phyloP scores from a whole-genome alignment of 2,329 filamentous ascomycete species.

The Aquanectria penicillioides region DNA sequence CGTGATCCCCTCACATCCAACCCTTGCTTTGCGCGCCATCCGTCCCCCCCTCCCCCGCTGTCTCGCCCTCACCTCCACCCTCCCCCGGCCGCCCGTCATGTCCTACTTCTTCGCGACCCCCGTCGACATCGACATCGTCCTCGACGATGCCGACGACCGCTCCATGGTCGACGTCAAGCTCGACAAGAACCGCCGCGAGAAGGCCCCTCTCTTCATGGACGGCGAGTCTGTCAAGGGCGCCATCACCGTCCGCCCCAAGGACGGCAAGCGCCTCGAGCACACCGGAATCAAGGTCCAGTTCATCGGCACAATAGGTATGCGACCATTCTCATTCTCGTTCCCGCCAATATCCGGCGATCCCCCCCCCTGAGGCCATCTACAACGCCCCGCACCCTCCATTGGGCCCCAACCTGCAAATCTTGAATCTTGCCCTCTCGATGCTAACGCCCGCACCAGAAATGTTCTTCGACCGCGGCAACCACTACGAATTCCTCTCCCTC shows the following conservation, averaged over 20 bases:
- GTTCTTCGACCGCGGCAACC: slow-evolving; percentile 99
- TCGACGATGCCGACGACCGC: slow-evolving; percentile 93
- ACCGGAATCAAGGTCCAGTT: slow-evolving; percentile 99
- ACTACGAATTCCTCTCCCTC: slow-evolving; percentile 98
- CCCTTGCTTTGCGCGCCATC: neutral
- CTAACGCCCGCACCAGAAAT: slow-evolving; percentile 73
- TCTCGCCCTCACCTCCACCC: neutral
- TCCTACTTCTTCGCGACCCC: slow-evolving; percentile 98
- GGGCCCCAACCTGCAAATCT: neutral
- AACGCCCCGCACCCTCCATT: slow-evolving; percentile 13
- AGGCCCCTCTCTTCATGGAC: slow-evolving; percentile 96
- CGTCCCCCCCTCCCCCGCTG: neutral
- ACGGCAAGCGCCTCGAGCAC: slow-evolving; percentile 97
- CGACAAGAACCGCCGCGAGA: slow-evolving; percentile 97
- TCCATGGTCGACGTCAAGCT: slow-evolving; percentile 97
- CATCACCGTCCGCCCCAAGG: slow-evolving; percentile 94
- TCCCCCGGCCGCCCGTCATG: slow-evolving; percentile 64
- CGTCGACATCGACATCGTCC: slow-evolving; percentile 98
- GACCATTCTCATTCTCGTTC: slow-evolving; percentile 12
- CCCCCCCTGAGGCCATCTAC: slow-evolving; percentile 20
- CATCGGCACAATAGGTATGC: slow-evolving; percentile 92
- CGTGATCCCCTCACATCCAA: too few relatives aligned
- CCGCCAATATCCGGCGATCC: slow-evolving; percentile 2
- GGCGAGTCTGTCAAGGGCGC: slow-evolving; percentile 97
- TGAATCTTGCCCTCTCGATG: slow-evolving; percentile 12